Conservation (phyloP, 1,284 basidiomycete genomes). For the Flammula alnicola region DNA sequence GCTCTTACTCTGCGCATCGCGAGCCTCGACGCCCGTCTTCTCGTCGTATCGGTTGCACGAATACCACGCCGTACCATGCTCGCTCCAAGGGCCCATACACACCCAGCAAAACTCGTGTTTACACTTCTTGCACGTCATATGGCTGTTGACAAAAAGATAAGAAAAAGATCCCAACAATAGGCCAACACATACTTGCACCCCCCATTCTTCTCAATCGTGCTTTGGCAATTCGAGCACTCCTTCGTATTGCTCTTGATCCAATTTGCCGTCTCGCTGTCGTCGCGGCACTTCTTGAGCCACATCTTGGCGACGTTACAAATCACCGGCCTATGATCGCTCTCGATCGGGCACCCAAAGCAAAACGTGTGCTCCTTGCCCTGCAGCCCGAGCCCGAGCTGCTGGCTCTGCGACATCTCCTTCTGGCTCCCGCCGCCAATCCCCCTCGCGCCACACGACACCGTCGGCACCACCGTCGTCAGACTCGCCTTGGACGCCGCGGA, state of each 20-base stretch:
- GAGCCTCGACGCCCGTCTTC: constrained; percentile 86
- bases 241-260: constrained; percentile 99
- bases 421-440: constrained; percentile 38
- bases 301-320: constrained; percentile 88
- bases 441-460: constrained; percentile 79
- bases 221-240: constrained; percentile 94
- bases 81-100: constrained; percentile 93
- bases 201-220: constrained; percentile 99
- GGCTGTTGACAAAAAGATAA: constrained; percentile 50
- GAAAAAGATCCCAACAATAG: constrained; percentile 12
- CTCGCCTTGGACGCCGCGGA: constrained; percentile 74
- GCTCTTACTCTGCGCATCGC: constrained; percentile 88
- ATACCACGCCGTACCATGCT: constrained; percentile 97
- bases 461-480: constrained; percentile 85
- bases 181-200: constrained; percentile 98
- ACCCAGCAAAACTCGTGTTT: constrained; percentile 89
- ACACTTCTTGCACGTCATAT: constrained; percentile 99
- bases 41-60: constrained; percentile 98
- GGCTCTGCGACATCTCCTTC: constrained; percentile 33
- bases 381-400: constrained; percentile 31
- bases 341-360: constrained; percentile 90
- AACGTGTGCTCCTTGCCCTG: constrained; percentile 69
- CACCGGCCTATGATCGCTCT: constrained; percentile 89
- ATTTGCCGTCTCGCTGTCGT: constrained; percentile 98
- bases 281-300: constrained; percentile 97